Conservation (phyloP, 2,329 filamentous ascomycete species). For the Fusarium chaquense region DNA sequence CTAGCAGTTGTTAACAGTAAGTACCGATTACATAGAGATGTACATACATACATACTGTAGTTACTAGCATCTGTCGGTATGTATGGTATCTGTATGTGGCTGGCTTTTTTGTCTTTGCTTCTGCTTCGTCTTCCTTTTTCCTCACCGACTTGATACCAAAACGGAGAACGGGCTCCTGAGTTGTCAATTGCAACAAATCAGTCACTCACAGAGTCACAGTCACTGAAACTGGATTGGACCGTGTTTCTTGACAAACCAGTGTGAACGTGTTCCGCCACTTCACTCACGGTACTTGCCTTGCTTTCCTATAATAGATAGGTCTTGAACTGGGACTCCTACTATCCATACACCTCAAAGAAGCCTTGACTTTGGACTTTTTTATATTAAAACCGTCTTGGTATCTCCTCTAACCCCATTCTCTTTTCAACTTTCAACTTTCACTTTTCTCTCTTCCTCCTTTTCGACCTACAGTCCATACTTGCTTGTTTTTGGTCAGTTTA, state of each 20-base stretch:
- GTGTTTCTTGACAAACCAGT: slow-evolving; percentile 9
- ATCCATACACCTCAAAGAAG: slow-evolving; percentile 15
- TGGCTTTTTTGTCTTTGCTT: slow-evolving; percentile 31
- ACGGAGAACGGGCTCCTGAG: slow-evolving; percentile 34
- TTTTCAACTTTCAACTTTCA: not conserved
- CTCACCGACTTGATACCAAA: slow-evolving; percentile 53
- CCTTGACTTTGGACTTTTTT: slow-evolving; percentile 15
- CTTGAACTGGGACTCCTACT: not conserved
- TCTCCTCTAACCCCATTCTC: slow-evolving; percentile 26
- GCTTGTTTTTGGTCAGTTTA: slow-evolving; percentile 9
- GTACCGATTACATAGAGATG: not conserved
- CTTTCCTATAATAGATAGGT: not conserved
- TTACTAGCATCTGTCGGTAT: not conserved
- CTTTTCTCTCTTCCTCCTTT: not conserved
- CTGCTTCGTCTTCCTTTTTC: slow-evolving; percentile 27
- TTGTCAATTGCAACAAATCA: slow-evolving; percentile 39
- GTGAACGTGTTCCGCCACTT: slow-evolving; percentile 36
- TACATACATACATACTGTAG: not conserved
- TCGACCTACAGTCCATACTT: not conserved
- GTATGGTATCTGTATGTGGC: slow-evolving; percentile 5
- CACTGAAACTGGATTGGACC: slow-evolving; percentile 9
- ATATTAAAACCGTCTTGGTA: slow-evolving; percentile 25
- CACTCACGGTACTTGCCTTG: not conserved
- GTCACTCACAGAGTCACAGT: slow-evolving; percentile 18
- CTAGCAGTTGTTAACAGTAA: no score